A percentile compares a stretch with the other conserved stretches of the same genome.
These are phyloP conservation scores for Penicillium silybi DNA, from an alignment of 495 filamentous ascomycete genomes.

Conservation along the genomic window DNA sequence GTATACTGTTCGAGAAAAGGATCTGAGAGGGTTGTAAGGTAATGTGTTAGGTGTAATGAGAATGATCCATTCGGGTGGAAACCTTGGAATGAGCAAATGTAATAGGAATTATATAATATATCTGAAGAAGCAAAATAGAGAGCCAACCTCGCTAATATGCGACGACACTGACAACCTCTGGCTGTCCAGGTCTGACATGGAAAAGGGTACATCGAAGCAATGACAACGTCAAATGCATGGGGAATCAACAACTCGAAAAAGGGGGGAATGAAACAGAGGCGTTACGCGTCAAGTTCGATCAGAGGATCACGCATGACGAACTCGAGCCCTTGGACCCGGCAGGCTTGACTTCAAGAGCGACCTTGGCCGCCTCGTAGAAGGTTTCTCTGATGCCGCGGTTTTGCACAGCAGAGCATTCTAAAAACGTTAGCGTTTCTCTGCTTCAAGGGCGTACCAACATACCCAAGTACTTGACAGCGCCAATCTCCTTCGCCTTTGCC, in stretches of 20 bases:
- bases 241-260: constrained; percentile 22
- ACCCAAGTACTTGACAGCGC: constrained; percentile 85
- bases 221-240: constrained; percentile 22
- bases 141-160: constrained; percentile 30
- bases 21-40: constrained; percentile 14
- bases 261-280: background rate
- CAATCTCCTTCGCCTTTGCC: constrained; percentile 85
- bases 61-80: background rate
- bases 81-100: background rate
- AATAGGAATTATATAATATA: constrained; percentile 27
- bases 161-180: constrained; percentile 4
- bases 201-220: constrained; percentile 3
- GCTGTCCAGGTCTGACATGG: background rate
- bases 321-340: constrained; percentile 33
- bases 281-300: background rate
- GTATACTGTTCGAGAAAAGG: constrained; percentile 34
- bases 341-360: constrained; percentile 84
- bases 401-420: constrained; percentile 95
- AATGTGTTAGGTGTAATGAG: background rate
- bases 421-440: background rate
- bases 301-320: constrained; percentile 35
- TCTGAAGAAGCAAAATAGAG: constrained; percentile 13
- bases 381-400: constrained; percentile 97
- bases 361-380: constrained; percentile 95
- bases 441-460: constrained; percentile 14